Percentiles rank a stretch among this genome's conserved stretches.
Evolutionary conservation across 768 basidiomycete species (phyloP).

Genomic region (Cystofilobasidium bisporidii): DNA sequence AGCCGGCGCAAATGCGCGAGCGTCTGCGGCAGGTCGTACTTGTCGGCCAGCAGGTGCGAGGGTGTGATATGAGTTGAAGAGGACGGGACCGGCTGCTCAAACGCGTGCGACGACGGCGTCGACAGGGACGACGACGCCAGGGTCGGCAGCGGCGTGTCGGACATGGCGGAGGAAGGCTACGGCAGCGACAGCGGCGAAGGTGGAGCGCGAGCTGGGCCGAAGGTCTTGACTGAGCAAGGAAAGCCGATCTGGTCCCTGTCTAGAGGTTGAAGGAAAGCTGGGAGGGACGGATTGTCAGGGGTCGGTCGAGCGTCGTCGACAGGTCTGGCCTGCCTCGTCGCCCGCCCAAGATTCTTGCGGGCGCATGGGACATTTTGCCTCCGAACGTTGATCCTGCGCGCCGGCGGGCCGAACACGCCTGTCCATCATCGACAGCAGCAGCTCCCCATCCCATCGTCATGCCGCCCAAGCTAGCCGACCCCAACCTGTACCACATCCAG

Average conservation of each 20-base stretch:
- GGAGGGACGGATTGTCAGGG: too few species aligned
- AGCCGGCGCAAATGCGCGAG: constrained; percentile 47
- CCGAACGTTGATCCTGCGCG: too few species aligned
- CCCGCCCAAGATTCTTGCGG: too few species aligned
- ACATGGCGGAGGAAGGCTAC: background rate
- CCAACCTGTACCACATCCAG: background rate
- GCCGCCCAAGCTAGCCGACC: background rate
- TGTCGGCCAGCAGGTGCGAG: background rate
- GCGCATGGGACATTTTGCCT: too few species aligned
- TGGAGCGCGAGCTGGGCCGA: too few species aligned
- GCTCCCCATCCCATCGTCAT: background rate
- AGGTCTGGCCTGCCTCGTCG: too few species aligned
- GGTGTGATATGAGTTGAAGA: constrained; percentile 1
- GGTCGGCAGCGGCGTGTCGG: constrained; percentile 1
- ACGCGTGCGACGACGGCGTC: constrained; percentile 17
- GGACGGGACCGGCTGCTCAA: constrained; percentile 4
- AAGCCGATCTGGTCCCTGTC: too few species aligned
- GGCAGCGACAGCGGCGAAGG: background rate
- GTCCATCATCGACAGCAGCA: too few species aligned
- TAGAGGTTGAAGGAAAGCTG: too few species aligned
- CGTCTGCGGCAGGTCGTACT: constrained; percentile 17
- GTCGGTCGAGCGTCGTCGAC: too few species aligned
- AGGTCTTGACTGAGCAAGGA: too few species aligned
- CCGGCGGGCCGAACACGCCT: background rate
- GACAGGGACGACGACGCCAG: constrained; percentile 23